Base-by-base conservation (phyloP, 148 eudicot genomes). In the Persicaria tinctoria region DNA sequence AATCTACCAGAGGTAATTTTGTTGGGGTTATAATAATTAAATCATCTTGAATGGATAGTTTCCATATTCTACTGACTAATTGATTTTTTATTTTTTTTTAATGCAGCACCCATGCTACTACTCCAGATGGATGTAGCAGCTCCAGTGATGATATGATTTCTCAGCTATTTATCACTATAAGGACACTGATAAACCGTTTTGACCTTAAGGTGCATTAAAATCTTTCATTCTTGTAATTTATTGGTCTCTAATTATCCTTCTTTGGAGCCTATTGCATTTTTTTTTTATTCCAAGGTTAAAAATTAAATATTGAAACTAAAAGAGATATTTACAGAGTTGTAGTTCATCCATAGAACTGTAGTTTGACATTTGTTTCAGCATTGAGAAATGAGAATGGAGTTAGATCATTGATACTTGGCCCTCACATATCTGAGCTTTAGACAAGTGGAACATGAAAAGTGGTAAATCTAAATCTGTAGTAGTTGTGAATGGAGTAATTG, bases 111-210 rank as follows among this genome's bases (percentile, higher is more conserved):
- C 74, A 84, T 78, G 84, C 73, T 20, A 51, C 73, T 74, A 76
- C 77, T 74, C 80, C 73, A 46, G 77, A 77, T 80, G 83, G 77
- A 74, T 83, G 81, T 64, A 78, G 78, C 70, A 83, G 85, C 86
- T 88, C 89, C 48, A 66, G 70, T 66, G 70, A 66, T 77, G 82
- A 79, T 78, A 79, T 79, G 70, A 79, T 85, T 78, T 84, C 87
- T 80, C 83, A 85, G 78, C 78, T 89, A 55, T 76, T 90, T 76
- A 70, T 60, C 75, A 64, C 89, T 53, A 85, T 92, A 60, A 86
- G 83, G 83, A 85, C 84, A 41, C 79, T 95, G 48, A 20, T 92
- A 74, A 76, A 66, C 77, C 93, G 87, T 49, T 72, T 80, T 60
- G 85, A 73, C 73, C 79, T 76, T 71, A 81, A 89, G 96, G 99